Evolutionary conservation across 129 eudicot species (phyloP), one percentile per base, ranked within the genome.

Genomic region (Mikania micrantha): DNA sequence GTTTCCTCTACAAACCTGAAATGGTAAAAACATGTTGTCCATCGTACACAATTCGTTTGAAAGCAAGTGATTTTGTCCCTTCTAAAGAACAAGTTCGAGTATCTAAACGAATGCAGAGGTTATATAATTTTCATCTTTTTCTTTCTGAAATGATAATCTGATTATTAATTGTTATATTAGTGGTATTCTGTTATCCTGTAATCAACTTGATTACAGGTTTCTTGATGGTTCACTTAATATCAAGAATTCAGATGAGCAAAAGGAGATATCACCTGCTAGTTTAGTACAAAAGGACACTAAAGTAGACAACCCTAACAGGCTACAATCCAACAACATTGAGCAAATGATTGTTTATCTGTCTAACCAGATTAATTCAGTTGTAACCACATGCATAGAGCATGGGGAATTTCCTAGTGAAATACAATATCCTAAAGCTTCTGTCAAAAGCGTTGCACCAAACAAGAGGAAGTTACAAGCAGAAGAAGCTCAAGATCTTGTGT

Each of bases 1-100:
- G 92, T 81, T 93, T 58, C 72, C 74, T 93, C 32, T 93, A 93
- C 95, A 89, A 86, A 71, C 99, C 96, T 69, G 95, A 89, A 77
- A 88, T 93, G 99, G 96, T 89, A 53, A 85, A 71, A 68, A 88
- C 99, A 56, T 93, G 99, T 78, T 93, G 99, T 76, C 99, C 99
- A 10, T 78, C 96, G 45, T 93, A 93, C 76, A 89, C 99, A 22
- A 88, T 93, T 41, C 95, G 99, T 40, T 82, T 93, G 65, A 93
- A 82, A 66, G 93, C 99, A 40, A 77, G 77, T 67, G 92, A 86
- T 53, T 93, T 89, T 79, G 58, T 74, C 72, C 95, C 96, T 85
- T 88, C 96, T 8, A 93, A 86, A 72, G 99, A 93, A 66, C 99
- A 93, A 79, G 71, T 44, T 54, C 87, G 96, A 64, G 95, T 89